Conservation (phyloP, 495 filamentous ascomycete genomes). For the Annulohypoxylon moriforme region DNA sequence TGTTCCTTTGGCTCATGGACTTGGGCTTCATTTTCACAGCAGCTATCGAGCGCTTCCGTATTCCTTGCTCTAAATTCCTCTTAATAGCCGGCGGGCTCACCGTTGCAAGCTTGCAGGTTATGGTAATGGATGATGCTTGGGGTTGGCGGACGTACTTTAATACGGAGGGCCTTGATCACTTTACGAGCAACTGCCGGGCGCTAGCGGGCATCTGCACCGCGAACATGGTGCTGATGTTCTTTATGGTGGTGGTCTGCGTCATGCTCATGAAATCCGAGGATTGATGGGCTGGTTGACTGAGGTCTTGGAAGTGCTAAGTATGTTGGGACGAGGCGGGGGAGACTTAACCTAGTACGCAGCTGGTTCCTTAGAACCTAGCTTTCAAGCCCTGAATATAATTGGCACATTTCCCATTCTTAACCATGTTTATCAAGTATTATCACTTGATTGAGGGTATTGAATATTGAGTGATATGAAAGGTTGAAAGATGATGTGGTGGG, state of each 20-base stretch:
- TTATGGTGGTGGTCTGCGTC: background rate
- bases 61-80: background rate
- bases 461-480: no score
- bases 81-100: background rate
- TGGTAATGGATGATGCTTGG: background rate
- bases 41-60: background rate
- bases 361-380: background rate
- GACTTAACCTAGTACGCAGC: background rate
- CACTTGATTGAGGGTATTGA: no score
- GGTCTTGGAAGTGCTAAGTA: no score
- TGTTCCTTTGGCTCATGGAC: background rate
- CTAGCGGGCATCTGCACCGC: background rate
- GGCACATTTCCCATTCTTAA: no score
- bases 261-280: background rate
- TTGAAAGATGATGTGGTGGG: no score
- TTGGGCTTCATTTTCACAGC: background rate
- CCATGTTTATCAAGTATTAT: no score
- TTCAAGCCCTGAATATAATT: no score
- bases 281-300: no score
- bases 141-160: slow-evolving; percentile 20
- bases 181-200: slow-evolving; percentile 6
- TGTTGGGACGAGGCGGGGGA: no score
- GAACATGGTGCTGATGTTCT: background rate
- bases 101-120: background rate
- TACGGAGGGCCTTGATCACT: background rate